Evolutionary conservation across 2,329 filamentous ascomycete genomes (phyloP), one percentile per base, ranked within the genome.

Genomic region (Aspergillus tubingensis): DNA sequence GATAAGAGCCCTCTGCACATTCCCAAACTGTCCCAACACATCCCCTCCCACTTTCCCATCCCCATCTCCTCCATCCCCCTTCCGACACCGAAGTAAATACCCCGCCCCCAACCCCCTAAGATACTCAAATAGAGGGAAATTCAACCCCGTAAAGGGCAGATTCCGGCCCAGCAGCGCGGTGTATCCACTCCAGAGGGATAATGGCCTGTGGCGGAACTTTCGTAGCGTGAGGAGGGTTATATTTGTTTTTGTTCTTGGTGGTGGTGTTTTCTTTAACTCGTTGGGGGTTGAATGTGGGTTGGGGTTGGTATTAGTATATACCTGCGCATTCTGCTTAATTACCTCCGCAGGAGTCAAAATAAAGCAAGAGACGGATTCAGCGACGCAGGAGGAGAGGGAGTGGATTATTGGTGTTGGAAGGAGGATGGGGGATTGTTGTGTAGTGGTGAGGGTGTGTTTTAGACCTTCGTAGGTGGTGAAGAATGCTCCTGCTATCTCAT

Each of bases 241-340:
- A 57, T 81, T 81, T 17, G 63, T 21, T 44, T 58, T 58, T 11
- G n/a, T n/a, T n/a, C n/a, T n/a, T n/a, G n/a, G n/a, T n/a, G 27
- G 5, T 30, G 27, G 27, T 7, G 23, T 2, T 30, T 23, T 30
- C 8, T 30, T 30, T 30, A n/a, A n/a, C n/a, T n/a, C n/a, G n/a
- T n/a, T n/a, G n/a, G n/a, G n/a, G n/a, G n/a, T n/a, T n/a, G n/a
- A n/a, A n/a, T n/a, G n/a, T n/a, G n/a, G n/a, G n/a, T 30, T 30
- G 6, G 61, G 55, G 5, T 48, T 49, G 43, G 63, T 17, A 59
- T 48, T 70, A 21, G 80, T 80, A 0, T 95, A 81, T 84, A 96
- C 92, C 75, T 96, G 92, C 0, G 93, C 92, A 75, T 96, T 96
- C 73, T 96, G 92, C 79, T 97, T 96, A 64, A 96, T 86, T 7